Conservation (phyloP, 768 basidiomycete species). For the Termitomyces sp. region DNA sequence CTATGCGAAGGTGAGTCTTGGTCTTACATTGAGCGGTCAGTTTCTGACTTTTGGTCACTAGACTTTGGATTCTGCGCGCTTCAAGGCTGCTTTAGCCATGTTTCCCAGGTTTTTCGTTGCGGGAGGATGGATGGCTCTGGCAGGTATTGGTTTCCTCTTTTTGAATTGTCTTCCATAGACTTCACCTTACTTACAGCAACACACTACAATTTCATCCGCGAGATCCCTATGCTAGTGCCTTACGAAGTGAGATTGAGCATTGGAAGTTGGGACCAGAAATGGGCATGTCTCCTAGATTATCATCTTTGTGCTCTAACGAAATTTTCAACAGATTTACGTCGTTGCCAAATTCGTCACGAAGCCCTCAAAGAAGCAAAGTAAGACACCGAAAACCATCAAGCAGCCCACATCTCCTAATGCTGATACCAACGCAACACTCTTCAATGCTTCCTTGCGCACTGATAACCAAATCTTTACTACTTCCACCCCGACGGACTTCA, state of each 20-base stretch:
- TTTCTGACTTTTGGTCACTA: constrained; percentile 6
- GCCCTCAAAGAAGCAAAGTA: constrained; percentile 28
- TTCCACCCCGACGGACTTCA: constrained; percentile 12
- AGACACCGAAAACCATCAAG: constrained; percentile 10
- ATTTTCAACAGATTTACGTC: constrained; percentile 45
- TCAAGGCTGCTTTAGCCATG: constrained; percentile 38
- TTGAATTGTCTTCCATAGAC: constrained; percentile 15
- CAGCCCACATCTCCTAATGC: constrained; percentile 4
- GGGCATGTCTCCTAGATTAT: constrained; percentile 30
- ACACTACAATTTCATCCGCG: constrained; percentile 62
- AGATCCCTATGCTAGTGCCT: constrained; percentile 55
- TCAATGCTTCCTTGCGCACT: constrained; percentile 27
- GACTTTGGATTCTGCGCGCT: constrained; percentile 42
- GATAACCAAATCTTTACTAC: constrained; percentile 22
- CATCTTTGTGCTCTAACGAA: not conserved
- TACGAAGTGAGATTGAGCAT: constrained; percentile 59
- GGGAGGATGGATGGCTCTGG: constrained; percentile 60
- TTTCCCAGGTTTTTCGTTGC: constrained; percentile 54
- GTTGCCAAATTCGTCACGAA: constrained; percentile 60
- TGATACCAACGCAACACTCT: constrained; percentile 10
- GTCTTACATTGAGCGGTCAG: not conserved
- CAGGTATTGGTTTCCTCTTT: constrained; percentile 30
- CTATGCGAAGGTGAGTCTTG: constrained; percentile 56
- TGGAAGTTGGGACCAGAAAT: constrained; percentile 72
- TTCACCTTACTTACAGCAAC: constrained; percentile 35